phyloP scores from a whole-genome alignment of 352 stramenopile species.

The Phytophthora parvispora region DNA sequence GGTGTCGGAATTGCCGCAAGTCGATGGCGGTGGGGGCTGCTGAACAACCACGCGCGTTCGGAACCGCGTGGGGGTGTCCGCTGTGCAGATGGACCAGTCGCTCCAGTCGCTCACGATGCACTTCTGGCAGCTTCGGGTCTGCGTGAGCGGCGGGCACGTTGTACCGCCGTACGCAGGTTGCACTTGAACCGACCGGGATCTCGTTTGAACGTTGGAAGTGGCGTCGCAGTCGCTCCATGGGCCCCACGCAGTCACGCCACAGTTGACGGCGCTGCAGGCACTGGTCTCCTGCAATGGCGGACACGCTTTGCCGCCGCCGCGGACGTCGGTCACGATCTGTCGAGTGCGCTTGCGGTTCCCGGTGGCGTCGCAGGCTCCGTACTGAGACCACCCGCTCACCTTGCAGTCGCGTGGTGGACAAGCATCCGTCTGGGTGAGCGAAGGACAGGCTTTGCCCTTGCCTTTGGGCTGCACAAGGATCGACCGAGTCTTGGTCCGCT shows the following conservation, averaged over 20 bases:
- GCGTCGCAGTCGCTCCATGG: conserved; percentile 56
- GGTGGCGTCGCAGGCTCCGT: conserved; percentile 47
- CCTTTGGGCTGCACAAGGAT: conserved; percentile 49
- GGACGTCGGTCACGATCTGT: conserved; percentile 24
- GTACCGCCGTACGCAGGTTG: conserved; percentile 41
- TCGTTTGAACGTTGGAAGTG: conserved; percentile 38
- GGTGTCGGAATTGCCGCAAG: conserved; percentile 27
- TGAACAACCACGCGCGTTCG: conserved; percentile 57
- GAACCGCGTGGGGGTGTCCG: conserved; percentile 39
- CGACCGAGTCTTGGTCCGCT: conserved; percentile 38
- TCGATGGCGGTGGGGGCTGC: conserved; percentile 39
- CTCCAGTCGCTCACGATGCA: conserved; percentile 58
- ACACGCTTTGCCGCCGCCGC: conserved; percentile 55
- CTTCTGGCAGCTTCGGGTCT: conserved; percentile 66
- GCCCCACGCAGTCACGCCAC: conserved; percentile 59
- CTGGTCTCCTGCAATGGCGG: conserved; percentile 48
- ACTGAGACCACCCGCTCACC: conserved; percentile 63
- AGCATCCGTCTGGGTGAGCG: conserved; percentile 37
- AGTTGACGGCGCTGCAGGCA: conserved; percentile 60
- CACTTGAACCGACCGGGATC: conserved; percentile 53
- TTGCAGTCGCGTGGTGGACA: conserved; percentile 60
- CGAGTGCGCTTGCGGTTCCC: conserved; percentile 56
- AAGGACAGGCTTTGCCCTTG: conserved; percentile 49
- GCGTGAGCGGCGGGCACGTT: conserved; percentile 48
- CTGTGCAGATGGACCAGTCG: conserved; percentile 57